Percentiles rank a stretch among this genome's conserved stretches.
These are phyloP conservation scores for Thermochaetoides thermophila DNA, from an alignment of 495 filamentous ascomycete species.

Conservation along the genomic window DNA sequence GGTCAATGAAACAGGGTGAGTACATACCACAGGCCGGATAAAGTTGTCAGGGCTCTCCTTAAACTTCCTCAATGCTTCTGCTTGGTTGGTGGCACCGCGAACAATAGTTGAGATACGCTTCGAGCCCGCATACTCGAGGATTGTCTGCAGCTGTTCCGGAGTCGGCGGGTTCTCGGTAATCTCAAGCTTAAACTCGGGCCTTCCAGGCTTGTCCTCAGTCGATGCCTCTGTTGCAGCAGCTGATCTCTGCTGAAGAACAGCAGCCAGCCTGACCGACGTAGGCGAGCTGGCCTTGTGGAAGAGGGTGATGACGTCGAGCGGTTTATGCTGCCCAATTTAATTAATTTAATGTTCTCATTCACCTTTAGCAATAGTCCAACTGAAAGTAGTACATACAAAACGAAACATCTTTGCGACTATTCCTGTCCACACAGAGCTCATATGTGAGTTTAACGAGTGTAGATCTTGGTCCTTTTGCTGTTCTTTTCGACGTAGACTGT, in stretches of 20 bases:
- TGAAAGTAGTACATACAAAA: too few species aligned
- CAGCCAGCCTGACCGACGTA: conserved; percentile 50
- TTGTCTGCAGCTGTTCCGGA: conserved; percentile 65
- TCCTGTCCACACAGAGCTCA: too few species aligned
- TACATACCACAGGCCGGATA: conserved; percentile 53
- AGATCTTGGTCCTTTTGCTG: too few species aligned
- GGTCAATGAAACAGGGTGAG: too few species aligned
- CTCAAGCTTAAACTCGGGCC: conserved; percentile 65
- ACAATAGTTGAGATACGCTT: conserved; percentile 45
- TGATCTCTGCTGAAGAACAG: conserved; percentile 60
- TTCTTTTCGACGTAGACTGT: too few species aligned
- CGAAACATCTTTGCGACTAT: too few species aligned
- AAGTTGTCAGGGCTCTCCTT: conserved; percentile 45
- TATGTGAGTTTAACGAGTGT: too few species aligned
- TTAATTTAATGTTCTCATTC: too few species aligned
- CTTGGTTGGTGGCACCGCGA: conserved; percentile 50
- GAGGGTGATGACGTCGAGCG: conserved; percentile 83
- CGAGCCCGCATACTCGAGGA: conserved; percentile 67
- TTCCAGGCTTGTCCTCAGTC: conserved; percentile 50
- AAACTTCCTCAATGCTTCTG: conserved; percentile 66
- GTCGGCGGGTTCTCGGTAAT: conserved; percentile 73
- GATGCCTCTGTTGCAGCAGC: conserved; percentile 42
- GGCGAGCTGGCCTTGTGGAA: conserved; percentile 67
- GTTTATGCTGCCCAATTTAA: conserved; percentile 58
- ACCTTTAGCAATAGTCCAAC: too few species aligned